Evolutionary conservation across 352 stramenopile genomes (phyloP), one percentile per base, ranked within the genome.

Genomic region (Phytophthora idaei): DNA sequence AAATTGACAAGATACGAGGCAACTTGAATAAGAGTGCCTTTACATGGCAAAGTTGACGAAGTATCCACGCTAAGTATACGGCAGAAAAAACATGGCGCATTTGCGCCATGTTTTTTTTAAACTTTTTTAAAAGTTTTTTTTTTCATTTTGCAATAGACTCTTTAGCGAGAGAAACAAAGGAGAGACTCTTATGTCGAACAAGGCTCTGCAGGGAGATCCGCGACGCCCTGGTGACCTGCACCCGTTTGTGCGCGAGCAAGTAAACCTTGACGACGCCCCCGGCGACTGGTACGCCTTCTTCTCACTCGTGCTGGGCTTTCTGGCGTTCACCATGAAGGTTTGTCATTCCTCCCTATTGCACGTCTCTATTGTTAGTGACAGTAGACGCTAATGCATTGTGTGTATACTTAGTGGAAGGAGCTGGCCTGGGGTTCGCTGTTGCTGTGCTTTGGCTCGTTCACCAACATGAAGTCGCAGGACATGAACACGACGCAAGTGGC

Each of bases 301-400:
- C 53, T 90, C 84, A 61, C 76, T 93, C 41, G 46, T 90, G 7
- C 63, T 82, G 52, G 85, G 82, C 34, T 72, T 86, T 54, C 48
- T 76, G 27, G 79, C 70, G 56, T 91, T 93, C 75, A 85, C 66
- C 32, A 64, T 89, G 69, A 90, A 88, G 77, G 85, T 93, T 57
- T 56, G 44, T 63, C 21, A 21, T 41, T 27, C n/a, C 5, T 47
- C 15, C 32, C 2, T 41, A 36, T 36, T 10, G 5, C 8, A 10
- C 5, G 31, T 36, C 1, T 36, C 5, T 8, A 8, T 36, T 5
- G 5, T 36, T 8, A 36, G 31, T 10, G 28, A n/a, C 9, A 32
- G 12, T 12, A 21, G 12, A 50, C 10, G 21, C 44, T 29, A 50
- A 50, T 39, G 10, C 12, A 31, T 36, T 39, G 9, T 17, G n/a